Evolutionary conservation across 176 grass and related monocot species (phyloP).

Genomic region (Bolboschoenus planiculmis): DNA sequence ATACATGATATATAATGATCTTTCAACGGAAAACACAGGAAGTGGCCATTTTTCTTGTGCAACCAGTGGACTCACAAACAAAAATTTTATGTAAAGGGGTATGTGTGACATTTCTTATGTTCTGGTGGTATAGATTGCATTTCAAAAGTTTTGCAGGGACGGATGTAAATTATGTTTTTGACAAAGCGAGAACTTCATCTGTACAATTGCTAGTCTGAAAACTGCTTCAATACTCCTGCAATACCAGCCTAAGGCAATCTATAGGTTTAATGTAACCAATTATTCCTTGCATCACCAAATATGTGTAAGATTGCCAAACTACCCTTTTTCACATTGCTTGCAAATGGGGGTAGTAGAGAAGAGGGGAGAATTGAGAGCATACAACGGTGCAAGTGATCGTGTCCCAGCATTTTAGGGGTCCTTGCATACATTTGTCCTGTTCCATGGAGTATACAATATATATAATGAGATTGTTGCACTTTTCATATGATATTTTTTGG

Average conservation of each 20-base stretch:
- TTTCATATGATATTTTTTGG: not conserved
- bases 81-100: not conserved
- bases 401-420: not conserved
- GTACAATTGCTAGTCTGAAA: not conserved
- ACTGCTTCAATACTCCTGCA: not conserved
- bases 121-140: not conserved
- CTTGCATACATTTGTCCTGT: not conserved
- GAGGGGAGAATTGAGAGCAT: not conserved
- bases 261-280: not conserved
- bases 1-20: not conserved
- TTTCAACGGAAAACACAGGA: not conserved
- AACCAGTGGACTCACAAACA: not conserved
- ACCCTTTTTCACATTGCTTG: not conserved
- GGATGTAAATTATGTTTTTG: not conserved
- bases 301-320: not conserved
- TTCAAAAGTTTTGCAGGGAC: not conserved
- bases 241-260: not conserved
- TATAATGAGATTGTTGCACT: not conserved
- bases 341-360: not conserved
- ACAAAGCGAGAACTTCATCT: not conserved
- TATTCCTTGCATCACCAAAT: not conserved
- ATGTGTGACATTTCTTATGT: not conserved
- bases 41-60: not conserved
- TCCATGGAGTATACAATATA: not conserved
- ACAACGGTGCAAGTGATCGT: not conserved